phyloP scores from a whole-genome alignment of 2,329 filamentous ascomycete species.

The Penicillium psychrosexuale region DNA sequence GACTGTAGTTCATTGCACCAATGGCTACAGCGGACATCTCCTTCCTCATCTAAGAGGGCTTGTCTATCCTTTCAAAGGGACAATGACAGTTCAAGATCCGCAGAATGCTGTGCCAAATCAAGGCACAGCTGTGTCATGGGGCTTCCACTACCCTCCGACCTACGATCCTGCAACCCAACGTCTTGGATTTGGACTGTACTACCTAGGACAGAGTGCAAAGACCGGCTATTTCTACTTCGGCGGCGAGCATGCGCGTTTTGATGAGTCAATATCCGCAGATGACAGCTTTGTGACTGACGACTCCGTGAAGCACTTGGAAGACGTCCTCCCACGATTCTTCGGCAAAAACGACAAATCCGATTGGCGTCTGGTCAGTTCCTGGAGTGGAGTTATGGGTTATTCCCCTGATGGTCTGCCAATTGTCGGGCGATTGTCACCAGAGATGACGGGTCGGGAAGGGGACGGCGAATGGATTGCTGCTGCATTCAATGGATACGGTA shows the following conservation, averaged over 20 bases:
- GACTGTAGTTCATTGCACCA: constrained; percentile 45
- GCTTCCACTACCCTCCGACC: constrained; percentile 27
- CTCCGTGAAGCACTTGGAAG: constrained; percentile 20
- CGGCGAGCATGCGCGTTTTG: constrained; percentile 23
- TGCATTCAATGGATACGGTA: constrained; percentile 65
- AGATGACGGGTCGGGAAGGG: constrained; percentile 33
- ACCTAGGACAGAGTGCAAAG: constrained; percentile 27
- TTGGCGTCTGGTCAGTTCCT: constrained; percentile 26
- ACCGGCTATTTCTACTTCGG: constrained; percentile 29
- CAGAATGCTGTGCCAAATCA: constrained; percentile 16
- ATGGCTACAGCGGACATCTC: constrained; percentile 43
- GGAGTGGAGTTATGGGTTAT: constrained; percentile 50
- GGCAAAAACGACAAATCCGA: constrained; percentile 4
- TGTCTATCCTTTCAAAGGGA: constrained; percentile 41
- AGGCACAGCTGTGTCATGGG: constrained; percentile 28
- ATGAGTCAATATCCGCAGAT: constrained; percentile 21
- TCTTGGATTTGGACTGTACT: constrained; percentile 24
- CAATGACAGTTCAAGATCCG: constrained; percentile 45
- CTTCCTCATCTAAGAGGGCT: constrained; percentile 39
- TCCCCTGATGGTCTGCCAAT: constrained; percentile 51
- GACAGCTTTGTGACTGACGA: constrained; percentile 19
- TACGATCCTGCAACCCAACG: constrained; percentile 18
- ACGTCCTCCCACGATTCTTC: constrained; percentile 22
- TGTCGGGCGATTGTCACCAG: constrained; percentile 49
- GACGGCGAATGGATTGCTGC: constrained; percentile 53